Conservation (phyloP, 163 green algal species). For the Coccomyxa subellipsoidea region DNA sequence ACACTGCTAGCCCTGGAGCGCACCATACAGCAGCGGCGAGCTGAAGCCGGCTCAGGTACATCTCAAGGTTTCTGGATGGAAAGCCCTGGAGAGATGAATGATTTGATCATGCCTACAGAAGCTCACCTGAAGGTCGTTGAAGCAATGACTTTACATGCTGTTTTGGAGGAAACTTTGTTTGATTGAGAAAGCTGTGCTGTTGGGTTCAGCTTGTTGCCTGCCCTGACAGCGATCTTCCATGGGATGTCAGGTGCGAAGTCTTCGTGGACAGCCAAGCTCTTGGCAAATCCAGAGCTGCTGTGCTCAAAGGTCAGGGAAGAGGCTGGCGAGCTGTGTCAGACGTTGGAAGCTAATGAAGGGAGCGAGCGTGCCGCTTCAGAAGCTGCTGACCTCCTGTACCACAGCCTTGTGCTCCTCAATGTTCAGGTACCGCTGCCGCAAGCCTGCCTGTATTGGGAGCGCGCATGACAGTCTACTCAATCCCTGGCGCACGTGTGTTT, state of each 20-base stretch:
- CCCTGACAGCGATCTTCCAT: no score
- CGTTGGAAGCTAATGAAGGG: slow-evolving; percentile 83
- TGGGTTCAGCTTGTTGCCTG: no score
- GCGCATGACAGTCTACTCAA: no score
- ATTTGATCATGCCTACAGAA: no score
- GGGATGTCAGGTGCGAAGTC: slow-evolving; percentile 71
- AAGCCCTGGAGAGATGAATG: no score
- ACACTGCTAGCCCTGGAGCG: slow-evolving; percentile 84
- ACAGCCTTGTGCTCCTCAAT: slow-evolving; percentile 93
- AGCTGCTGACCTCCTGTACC: slow-evolving; percentile 97
- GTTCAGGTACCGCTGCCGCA: slow-evolving; percentile 60
- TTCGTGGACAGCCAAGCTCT: slow-evolving; percentile 91
- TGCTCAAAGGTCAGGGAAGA: slow-evolving; percentile 92
- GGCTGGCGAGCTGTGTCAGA: slow-evolving; percentile 91
- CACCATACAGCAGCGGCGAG: slow-evolving; percentile 75
- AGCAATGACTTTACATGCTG: no score
- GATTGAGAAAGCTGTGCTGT: no score
- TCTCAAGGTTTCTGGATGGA: neutral
- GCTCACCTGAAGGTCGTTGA: no score
- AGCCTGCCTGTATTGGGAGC: no score
- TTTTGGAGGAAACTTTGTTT: no score
- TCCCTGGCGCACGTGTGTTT: no score
- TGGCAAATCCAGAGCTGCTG: slow-evolving; percentile 81
- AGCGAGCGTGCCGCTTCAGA: slow-evolving; percentile 84
- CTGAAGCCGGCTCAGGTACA: slow-evolving; percentile 33